Conservation (phyloP, 2,329 filamentous ascomycete species). For the Curvularia eragrostidis region DNA sequence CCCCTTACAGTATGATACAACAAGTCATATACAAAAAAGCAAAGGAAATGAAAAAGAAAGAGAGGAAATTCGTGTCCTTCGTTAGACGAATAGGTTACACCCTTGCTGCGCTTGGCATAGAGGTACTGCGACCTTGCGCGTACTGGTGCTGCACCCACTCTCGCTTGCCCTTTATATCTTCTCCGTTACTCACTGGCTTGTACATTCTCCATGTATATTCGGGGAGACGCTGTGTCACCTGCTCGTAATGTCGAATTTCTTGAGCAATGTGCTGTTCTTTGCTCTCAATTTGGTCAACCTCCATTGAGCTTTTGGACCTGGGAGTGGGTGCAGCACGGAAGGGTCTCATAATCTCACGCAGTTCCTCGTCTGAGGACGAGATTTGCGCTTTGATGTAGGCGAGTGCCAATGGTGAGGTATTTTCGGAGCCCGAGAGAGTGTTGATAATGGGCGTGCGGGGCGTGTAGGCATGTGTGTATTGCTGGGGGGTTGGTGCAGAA, state of each 20-base stretch:
- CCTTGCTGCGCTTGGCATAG: background rate
- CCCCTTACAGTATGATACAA: background rate
- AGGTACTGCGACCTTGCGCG: background rate
- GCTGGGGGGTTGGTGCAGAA: conserved; percentile 55
- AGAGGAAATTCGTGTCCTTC: background rate
- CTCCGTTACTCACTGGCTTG: background rate
- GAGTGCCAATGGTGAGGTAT: conserved; percentile 52
- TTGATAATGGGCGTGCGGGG: conserved; percentile 83
- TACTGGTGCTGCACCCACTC: background rate
- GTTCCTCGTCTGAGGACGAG: conserved; percentile 72
- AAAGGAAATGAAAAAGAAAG: background rate
- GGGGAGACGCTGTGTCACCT: background rate
- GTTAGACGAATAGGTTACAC: background rate
- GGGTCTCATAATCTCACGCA: conserved; percentile 72
- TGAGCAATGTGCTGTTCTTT: background rate
- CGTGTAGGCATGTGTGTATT: conserved; percentile 73
- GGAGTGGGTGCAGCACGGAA: conserved; percentile 15
- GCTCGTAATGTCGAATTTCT: background rate
- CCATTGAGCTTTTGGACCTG: background rate
- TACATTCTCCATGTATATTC: background rate
- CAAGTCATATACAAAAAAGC: background rate
- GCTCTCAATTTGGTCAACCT: background rate
- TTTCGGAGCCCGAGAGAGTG: conserved; percentile 57
- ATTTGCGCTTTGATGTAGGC: conserved; percentile 87
- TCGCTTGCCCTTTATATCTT: background rate